Base-by-base conservation (phyloP, 2,329 filamentous ascomycete genomes). In the Cyclaneusma minus region DNA sequence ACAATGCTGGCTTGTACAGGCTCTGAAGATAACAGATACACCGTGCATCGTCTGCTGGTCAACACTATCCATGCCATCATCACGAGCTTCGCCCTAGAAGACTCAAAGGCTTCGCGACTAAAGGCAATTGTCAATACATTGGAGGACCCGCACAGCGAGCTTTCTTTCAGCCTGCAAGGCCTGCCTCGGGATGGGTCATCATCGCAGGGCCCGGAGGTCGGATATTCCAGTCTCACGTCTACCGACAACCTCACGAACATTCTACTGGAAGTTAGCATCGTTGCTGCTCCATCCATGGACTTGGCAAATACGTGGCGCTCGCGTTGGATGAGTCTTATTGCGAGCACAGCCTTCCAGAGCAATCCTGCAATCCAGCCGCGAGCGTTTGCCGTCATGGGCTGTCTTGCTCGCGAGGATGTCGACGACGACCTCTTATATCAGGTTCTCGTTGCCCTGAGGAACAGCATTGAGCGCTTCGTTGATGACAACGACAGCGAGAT, bases 391-490 rank as follows among this genome's bases (percentile, higher is more conserved):
- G 72, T 78, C 21, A 77, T 79, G 72, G 73, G 73, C 9, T 78
- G 71, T 37, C 50, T 79, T 7, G 72, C 73, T 13, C 59, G 70
- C n/a, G 72, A 78, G 41, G 72, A 78, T 43, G 72, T 79, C 2
- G 73, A 79, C 28, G 73, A 79, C 35, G 73, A 79, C 41, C 54
- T 79, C 4, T 57, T 79, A 3, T 79, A 79, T 42, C 73, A 79
- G 44, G 71, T 79, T 12, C 57, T 79, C 3, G 73, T 79, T 15
- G 70, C 73, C 10, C 54, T 79, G 10, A 62, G 72, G 24, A 72
- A 64, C 35, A 74, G 71, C 38, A 60, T 79, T 10, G 54, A 58
- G n/a, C 62, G 71, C 15, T 77, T 74, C 40, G 62, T 65, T 22
- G 69, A 75, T 30, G 70, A 74, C 29, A 62, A 58, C 30, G 71